phyloP scores from a whole-genome alignment of 1,284 basidiomycete species.

The Boletus mariae region DNA sequence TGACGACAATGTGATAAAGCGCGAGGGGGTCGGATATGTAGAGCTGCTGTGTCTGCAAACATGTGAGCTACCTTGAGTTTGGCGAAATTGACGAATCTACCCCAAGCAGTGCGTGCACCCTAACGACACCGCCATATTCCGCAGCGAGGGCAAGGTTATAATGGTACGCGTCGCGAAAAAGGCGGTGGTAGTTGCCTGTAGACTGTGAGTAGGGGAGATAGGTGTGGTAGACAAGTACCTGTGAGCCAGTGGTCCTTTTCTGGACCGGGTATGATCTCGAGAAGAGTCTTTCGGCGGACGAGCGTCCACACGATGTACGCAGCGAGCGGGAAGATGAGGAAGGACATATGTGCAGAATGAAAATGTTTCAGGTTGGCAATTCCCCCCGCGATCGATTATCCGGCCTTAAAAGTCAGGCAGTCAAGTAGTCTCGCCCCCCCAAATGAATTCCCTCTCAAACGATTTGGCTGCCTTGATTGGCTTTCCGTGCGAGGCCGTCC shows the following conservation, averaged over 20 bases:
- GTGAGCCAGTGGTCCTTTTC: conserved; percentile 37
- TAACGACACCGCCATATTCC: conserved; percentile 46
- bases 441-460: conserved; percentile 8
- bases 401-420: no score
- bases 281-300: conserved; percentile 2
- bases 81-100: conserved; percentile 24
- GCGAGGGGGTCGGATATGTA: conserved; percentile 49
- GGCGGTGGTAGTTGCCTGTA: conserved; percentile 45
- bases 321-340: neutral
- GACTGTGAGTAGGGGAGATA: neutral
- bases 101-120: conserved; percentile 50
- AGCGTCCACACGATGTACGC: neutral
- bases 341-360: neutral
- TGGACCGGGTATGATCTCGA: conserved; percentile 22
- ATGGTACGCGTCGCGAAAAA: conserved; percentile 46
- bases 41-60: conserved; percentile 38
- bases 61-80: neutral
- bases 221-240: conserved; percentile 24
- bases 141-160: conserved; percentile 46
- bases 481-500: conserved; percentile 32
- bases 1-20: conserved; percentile 43
- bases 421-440: no score
- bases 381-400: neutral
- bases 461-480: conserved; percentile 34
- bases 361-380: neutral